A percentile compares a stretch with the other conserved stretches of the same genome.
Conservation (phyloP, 2,329 filamentous ascomycete species). For the Colletotrichum sp. region DNA sequence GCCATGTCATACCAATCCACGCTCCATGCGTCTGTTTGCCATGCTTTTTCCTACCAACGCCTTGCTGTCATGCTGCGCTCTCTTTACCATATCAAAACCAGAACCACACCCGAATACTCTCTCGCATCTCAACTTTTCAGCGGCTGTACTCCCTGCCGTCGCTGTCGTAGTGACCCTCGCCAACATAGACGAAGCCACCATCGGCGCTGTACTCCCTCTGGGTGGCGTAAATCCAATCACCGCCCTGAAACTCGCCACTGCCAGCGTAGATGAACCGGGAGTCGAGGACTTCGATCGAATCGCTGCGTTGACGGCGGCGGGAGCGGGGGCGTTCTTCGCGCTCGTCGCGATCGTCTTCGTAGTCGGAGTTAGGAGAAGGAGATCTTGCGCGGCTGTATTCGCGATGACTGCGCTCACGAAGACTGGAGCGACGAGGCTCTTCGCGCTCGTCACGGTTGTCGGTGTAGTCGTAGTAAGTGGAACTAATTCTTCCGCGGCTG, state of each 20-base stretch:
- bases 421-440: fast-evolving
- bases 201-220: not conserved
- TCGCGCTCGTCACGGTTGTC: not conserved
- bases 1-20: not conserved
- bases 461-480: not conserved
- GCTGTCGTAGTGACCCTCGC: not conserved
- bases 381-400: not conserved
- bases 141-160: not conserved
- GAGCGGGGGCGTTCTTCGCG: not conserved
- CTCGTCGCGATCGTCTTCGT: not conserved
- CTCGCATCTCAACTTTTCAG: not conserved
- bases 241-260: not conserved
- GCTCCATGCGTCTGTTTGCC: not conserved
- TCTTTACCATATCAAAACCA: not conserved
- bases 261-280: not conserved
- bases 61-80: not conserved
- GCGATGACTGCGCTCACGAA: not conserved
- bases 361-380: not conserved
- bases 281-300: not conserved
- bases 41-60: not conserved
- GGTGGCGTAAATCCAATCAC: not conserved
- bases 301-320: not conserved
- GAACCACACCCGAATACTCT: not conserved
- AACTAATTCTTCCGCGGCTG: not conserved
- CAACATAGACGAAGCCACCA: not conserved